Base-by-base conservation (phyloP, 345 rosid genomes). In the Hypericum androsaemum region DNA sequence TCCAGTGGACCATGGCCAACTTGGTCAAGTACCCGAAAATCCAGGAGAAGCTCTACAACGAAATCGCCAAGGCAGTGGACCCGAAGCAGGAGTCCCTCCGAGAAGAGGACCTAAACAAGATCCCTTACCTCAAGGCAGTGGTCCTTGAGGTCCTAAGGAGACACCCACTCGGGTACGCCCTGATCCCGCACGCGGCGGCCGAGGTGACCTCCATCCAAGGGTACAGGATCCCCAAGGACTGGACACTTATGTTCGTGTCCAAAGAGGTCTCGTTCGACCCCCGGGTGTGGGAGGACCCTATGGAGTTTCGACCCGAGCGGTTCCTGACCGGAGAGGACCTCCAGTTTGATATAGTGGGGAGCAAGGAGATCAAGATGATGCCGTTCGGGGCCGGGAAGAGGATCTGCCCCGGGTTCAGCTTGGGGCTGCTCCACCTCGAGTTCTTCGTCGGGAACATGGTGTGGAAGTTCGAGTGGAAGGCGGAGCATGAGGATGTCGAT, bases 381-480 rank as follows among this genome's bases (percentile, higher is more conserved):
- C 71, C 65, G 0, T 66, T 66, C 41, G 71, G 66, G 3, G 66
- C 53, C 0, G 71, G 71, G 14, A 52, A 63, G 44, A 52, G 69
- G 42, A 47, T 58, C 5, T 64, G 69, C 39, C 69, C 69, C 10
- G 69, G 54, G 28, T 40, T 58, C 8, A 55, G 54, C 16, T 52
- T 58, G 39, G 69, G 54, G 0, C 32, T 47, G 41, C 58, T 58
- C 38, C 50, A 64, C 53, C 42, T 64, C 44, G 69, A 64, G 50
- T 64, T 58, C 37, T 53, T 52, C 41, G 69, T 64, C 49, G 64
- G 58, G 5, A 64, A 64, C 59, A 35, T 64, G 59, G 42, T 58
- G 7, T 52, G 51, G 50, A 16, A 46, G 9, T 58, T 64, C 48
- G 55, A 58, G 38, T 64, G 69, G 69, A 40, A 7, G 14, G 32